These are phyloP conservation scores for Plasmodium fragile DNA, from an alignment of 169 alveolate genomes.

Conservation along the genomic window DNA sequence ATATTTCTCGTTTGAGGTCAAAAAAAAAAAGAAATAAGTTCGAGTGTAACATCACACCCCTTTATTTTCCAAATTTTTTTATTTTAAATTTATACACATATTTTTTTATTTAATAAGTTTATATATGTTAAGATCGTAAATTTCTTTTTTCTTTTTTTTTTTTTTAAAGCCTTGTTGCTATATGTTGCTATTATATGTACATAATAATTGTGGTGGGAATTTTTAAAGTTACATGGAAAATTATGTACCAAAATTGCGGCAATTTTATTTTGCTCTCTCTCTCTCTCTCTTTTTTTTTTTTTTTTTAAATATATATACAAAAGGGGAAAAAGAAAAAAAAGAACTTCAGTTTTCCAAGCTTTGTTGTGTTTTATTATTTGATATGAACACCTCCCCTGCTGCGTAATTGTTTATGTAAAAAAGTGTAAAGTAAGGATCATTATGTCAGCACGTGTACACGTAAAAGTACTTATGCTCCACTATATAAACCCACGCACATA, in stretches of 20 bases:
- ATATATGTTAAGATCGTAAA: not conserved
- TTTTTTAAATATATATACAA: not conserved
- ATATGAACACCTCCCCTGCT: not conserved
- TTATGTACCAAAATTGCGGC: not conserved
- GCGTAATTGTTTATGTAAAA: not conserved
- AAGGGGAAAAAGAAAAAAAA: not conserved
- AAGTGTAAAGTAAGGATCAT: not conserved
- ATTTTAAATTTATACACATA: not conserved
- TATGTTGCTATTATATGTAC: not conserved
- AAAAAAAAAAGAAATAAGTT: not conserved
- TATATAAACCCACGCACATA: not conserved
- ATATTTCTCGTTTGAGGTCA: not conserved
- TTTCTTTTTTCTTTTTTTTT: not conserved
- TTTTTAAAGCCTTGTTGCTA: not conserved
- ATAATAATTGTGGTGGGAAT: not conserved
- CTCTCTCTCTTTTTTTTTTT: no score
- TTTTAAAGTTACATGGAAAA: constrained; percentile 1
- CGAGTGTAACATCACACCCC: not conserved
- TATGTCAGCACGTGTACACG: not conserved
- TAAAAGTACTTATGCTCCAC: not conserved
- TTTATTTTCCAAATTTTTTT: not conserved
- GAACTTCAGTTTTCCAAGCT: not conserved
- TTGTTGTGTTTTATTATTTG: not conserved
- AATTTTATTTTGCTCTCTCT: not conserved
- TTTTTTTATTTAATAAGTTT: not conserved